Conservation (phyloP, 2,329 filamentous ascomycete species). For the Ophiostoma piceae region DNA sequence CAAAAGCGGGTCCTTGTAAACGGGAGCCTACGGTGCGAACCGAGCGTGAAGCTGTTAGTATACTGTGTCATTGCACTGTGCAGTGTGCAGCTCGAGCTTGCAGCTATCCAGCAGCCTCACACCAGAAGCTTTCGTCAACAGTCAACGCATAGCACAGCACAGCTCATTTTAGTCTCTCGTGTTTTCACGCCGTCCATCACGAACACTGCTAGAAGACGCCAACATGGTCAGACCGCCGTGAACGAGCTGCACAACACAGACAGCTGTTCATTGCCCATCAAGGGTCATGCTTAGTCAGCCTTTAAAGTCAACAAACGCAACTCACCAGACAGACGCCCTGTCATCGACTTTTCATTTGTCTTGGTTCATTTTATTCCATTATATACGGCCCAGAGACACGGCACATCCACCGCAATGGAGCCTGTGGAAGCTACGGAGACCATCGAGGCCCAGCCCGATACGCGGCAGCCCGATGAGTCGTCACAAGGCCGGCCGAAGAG, state of each 20-base stretch:
- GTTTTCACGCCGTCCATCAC: not conserved
- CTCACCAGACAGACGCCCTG: not conserved
- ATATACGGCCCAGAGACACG: not conserved
- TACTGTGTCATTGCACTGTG: not conserved
- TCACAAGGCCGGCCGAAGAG: not conserved
- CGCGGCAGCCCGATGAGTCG: not conserved
- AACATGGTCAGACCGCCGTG: not conserved
- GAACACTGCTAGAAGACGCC: not conserved
- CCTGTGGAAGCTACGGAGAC: not conserved
- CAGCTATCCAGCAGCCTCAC: not conserved
- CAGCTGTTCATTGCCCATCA: not conserved
- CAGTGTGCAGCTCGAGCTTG: not conserved
- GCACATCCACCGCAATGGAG: not conserved
- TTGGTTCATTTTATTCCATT: not conserved
- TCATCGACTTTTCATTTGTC: not conserved
- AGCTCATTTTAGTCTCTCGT: not conserved
- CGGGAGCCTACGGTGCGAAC: not conserved
- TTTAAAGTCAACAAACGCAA: not conserved
- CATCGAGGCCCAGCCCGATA: not conserved
- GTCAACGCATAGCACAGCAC: not conserved
- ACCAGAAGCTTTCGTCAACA: too few relatives aligned
- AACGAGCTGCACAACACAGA: not conserved
- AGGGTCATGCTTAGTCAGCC: not conserved
- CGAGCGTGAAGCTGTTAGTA: not conserved
- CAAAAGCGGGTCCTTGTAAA: constrained; percentile 12